phyloP scores from a whole-genome alignment of 257 asterid species.

The Cinchona pubescens region DNA sequence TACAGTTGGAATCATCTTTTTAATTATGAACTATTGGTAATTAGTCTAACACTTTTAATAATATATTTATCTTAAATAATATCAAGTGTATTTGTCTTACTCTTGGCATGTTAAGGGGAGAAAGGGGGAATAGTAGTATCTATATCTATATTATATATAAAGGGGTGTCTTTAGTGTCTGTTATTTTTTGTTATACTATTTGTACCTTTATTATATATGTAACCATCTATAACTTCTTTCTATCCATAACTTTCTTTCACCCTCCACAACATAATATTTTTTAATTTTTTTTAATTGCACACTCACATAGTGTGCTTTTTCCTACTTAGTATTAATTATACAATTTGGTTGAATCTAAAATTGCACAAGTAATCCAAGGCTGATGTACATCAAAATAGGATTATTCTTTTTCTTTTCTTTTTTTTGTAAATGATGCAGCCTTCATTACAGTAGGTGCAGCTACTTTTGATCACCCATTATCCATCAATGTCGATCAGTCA shows the following conservation, averaged over 20 bases:
- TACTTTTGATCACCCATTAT: constrained; percentile 9
- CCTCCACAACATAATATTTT: no score
- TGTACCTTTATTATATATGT: no score
- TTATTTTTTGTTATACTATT: no score
- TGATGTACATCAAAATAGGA: not conserved
- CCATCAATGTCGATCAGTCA: not conserved
- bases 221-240: no score
- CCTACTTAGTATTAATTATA: no score
- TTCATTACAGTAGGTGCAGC: constrained; percentile 19
- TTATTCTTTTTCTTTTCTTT: not conserved
- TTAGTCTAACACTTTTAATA: not conserved
- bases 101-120: not conserved
- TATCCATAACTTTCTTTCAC: no score
- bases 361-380: not conserved
- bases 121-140: not conserved
- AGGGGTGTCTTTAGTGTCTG: no score
- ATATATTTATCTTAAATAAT: not conserved
- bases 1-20: not conserved
- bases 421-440: not conserved
- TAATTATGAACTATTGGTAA: not conserved
- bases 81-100: not conserved
- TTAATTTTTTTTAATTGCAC: no score
- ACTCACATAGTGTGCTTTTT: no score
- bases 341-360: not conserved
- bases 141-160: no score